Conservation (phyloP, 2,329 filamentous ascomycete genomes). For the Exophiala sp. region DNA sequence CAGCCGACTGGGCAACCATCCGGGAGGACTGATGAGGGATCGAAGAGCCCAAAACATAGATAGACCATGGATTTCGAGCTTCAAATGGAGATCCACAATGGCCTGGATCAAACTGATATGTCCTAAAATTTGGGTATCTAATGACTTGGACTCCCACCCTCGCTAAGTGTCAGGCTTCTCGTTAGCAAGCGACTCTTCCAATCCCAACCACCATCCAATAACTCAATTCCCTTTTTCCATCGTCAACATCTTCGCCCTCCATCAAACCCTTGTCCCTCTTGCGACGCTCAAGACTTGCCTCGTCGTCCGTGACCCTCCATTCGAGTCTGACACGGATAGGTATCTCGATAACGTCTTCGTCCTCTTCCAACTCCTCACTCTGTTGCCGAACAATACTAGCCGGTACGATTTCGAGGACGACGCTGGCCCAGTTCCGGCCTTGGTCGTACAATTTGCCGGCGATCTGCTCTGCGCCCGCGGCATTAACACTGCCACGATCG, state of each 20-base stretch:
- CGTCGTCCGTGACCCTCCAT: constrained; percentile 54
- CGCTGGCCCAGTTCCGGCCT: constrained; percentile 88
- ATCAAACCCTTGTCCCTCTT: constrained; percentile 30
- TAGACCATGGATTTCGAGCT: not conserved
- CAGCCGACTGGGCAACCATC: not conserved
- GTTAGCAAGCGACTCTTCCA: constrained; percentile 59
- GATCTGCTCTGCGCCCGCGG: constrained; percentile 59
- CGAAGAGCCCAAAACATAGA: not conserved
- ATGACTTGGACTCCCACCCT: not conserved
- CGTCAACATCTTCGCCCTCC: constrained; percentile 50
- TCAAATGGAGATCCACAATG: not conserved
- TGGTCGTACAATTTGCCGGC: constrained; percentile 95
- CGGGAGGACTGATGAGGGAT: not conserved
- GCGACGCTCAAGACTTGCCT: constrained; percentile 41
- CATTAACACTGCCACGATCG: constrained; percentile 32
- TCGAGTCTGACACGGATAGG: constrained; percentile 89
- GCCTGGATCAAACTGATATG: not conserved
- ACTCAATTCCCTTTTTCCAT: constrained; percentile 78
- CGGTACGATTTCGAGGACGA: constrained; percentile 84
- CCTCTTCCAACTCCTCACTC: constrained; percentile 40
- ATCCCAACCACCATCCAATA: constrained; percentile 94
- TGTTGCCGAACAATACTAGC: constrained; percentile 32
- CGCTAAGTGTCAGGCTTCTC: not conserved
- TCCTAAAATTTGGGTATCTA: not conserved
- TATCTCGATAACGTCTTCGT: constrained; percentile 71